Percentiles rank a stretch among this genome's conserved stretches.
Conservation (phyloP, 1,284 basidiomycete genomes). For the Rhodotorula glutinis region DNA sequence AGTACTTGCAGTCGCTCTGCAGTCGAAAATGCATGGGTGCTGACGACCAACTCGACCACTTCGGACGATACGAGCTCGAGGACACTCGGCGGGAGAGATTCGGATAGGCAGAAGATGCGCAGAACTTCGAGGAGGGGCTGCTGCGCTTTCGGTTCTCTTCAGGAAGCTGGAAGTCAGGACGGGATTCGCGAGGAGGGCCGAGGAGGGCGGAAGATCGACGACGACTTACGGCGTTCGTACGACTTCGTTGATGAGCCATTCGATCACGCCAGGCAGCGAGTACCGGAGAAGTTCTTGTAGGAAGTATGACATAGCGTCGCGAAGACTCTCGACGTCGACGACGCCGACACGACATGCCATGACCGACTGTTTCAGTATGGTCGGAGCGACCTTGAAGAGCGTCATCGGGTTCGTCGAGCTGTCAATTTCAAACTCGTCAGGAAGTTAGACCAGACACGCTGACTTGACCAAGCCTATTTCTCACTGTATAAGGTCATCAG, state of each 20-base stretch:
- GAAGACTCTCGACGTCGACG: conserved; percentile 54
- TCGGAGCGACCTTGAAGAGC: conserved; percentile 51
- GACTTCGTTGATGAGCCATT: conserved; percentile 44
- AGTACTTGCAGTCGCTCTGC: background rate
- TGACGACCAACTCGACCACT: too few species aligned
- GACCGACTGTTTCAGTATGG: conserved; percentile 54
- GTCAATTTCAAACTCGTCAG: background rate
- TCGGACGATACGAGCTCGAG: conserved; percentile 15
- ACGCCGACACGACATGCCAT: conserved; percentile 50
- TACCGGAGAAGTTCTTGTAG: conserved; percentile 55
- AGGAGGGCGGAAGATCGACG: too few species aligned
- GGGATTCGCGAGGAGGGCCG: too few species aligned
- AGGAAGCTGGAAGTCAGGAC: background rate
- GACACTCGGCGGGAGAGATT: conserved; percentile 15
- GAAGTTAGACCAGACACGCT: background rate
- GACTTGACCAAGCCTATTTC: conserved; percentile 3
- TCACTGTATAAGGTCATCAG: conserved; percentile 49
- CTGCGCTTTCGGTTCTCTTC: background rate
- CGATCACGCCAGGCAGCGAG: conserved; percentile 53
- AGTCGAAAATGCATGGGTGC: too few species aligned
- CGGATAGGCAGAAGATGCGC: conserved; percentile 27
- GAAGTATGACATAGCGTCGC: conserved; percentile 55
- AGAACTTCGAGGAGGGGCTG: conserved; percentile 32
- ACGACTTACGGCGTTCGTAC: conserved; percentile 26
- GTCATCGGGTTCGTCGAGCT: conserved; percentile 51